Conservation (phyloP, 2,329 filamentous ascomycete genomes). For the Diaporthe ilicicola region DNA sequence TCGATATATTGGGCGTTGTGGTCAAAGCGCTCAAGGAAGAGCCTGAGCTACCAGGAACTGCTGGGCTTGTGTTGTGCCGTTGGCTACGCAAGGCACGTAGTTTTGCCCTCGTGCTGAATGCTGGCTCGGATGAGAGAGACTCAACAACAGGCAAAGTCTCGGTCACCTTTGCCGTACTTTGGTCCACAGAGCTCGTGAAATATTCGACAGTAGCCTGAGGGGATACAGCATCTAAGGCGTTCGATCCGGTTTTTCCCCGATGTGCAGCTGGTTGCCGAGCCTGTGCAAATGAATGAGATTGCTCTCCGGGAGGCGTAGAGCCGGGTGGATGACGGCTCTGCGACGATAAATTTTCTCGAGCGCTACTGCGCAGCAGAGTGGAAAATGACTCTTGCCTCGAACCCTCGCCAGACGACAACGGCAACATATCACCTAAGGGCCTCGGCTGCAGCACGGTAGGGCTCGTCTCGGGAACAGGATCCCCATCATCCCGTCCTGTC, state of each 20-base stretch:
- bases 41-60: slow-evolving; percentile 37
- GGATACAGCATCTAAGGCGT: neutral
- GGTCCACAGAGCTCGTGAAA: neutral
- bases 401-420: neutral
- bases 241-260: neutral
- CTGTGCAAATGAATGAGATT: neutral
- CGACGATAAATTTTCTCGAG: neutral
- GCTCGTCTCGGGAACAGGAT: slow-evolving; percentile 44
- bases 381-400: slow-evolving; percentile 12
- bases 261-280: neutral
- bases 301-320: neutral
- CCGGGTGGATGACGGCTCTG: neutral
- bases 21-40: slow-evolving; percentile 53
- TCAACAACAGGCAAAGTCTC: neutral
- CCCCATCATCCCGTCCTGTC: slow-evolving; percentile 28
- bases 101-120: slow-evolving; percentile 26
- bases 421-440: neutral
- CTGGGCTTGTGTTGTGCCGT: neutral
- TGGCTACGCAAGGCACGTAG: slow-evolving; percentile 12
- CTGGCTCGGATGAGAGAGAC: slow-evolving; percentile 24
- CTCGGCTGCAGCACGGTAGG: slow-evolving; percentile 36
- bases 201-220: neutral
- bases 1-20: slow-evolving; percentile 49
- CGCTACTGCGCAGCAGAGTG: neutral
- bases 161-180: neutral